Base-by-base conservation (phyloP, 2,329 filamentous ascomycete genomes). In the Arthrobotrys megalospora region DNA sequence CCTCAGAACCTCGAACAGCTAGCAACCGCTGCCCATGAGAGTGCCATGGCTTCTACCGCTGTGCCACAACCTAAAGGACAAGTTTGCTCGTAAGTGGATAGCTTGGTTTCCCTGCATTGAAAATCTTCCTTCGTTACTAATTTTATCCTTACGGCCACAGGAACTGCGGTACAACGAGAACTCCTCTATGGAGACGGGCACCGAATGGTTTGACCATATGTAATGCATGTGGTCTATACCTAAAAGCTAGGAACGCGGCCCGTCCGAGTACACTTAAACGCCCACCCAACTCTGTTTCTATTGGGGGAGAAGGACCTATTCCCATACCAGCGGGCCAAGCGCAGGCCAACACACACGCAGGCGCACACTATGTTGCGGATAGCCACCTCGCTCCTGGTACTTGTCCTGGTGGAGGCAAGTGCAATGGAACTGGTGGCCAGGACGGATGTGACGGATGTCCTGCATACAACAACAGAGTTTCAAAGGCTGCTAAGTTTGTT, bases 371-470 rank as follows among this genome's bases (percentile, higher is more conserved):
- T 83, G 91, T 96, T 62, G 88, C 92, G 19, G 91, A 91, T 3
- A 92, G 94, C 82, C 90, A 92, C 81, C 91, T 89, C 52, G 87
- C 90, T 3, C 89, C 90, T 50, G 96, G 96, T n/a, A 96, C 94
- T 11, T 99, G 96, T 84, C 96, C 96, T 12, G 96, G 96, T 43
- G 95, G 95, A 79, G 96, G 96, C 45, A 92, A 92, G 75, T 99
- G 96, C 84, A 98, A 99, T 84, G 96, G 96, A 58, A 98, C 96
- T 21, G 96, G 96, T 52, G 96, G 96, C 66, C 94, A 96, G 36
- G 93, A 97, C 83, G 95, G 94, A 19, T 99, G 96, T 84, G 94
- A 93, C 83, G 96, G 96, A 11, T 99, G 96, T 83, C 96, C 96
- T 41, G 96, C 96, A 1, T 99, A 93, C 87, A 99, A 99, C 87